Evolutionary conservation across 306 rosid genomes (phyloP).

Genomic region (Lotus japonicus): DNA sequence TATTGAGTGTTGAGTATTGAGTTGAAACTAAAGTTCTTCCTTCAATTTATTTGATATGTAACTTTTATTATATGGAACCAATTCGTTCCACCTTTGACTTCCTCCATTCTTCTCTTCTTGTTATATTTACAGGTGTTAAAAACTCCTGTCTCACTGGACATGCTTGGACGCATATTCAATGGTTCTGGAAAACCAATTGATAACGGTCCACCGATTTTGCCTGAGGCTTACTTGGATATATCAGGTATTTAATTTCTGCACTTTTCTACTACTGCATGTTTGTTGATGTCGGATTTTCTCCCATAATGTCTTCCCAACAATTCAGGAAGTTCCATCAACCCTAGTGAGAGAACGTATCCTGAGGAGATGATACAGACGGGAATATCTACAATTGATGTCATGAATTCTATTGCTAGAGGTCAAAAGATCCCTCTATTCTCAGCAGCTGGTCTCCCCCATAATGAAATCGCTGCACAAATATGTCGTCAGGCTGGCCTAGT

Average conservation of each 20-base stretch:
- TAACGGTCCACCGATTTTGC: conserved; percentile 96
- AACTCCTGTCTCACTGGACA: conserved; percentile 96
- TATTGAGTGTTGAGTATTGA: conserved; percentile 7
- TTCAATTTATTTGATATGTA: conserved; percentile 5
- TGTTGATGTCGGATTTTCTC: neutral
- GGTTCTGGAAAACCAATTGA: conserved; percentile 99
- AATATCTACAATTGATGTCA: conserved; percentile 96
- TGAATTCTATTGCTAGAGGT: conserved; percentile 99
- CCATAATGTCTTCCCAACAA: conserved; percentile 14
- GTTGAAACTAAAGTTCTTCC: conserved; percentile 7
- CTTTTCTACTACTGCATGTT: neutral
- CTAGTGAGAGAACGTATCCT: conserved; percentile 99
- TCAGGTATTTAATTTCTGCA: conserved; percentile 46
- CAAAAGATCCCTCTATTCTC: conserved; percentile 98
- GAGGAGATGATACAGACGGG: conserved; percentile 99
- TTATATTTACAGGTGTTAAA: conserved; percentile 68
- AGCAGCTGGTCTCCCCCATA: conserved; percentile 99
- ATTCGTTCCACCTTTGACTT: conserved; percentile 11
- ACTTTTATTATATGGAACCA: neutral
- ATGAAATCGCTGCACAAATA: conserved; percentile 98
- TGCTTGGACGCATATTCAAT: conserved; percentile 98
- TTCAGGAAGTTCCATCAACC: conserved; percentile 97
- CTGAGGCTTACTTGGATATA: conserved; percentile 98
- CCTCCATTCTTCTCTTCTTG: conserved; percentile 5
- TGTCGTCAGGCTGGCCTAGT: conserved; percentile 99